Conservation (phyloP, 2,329 filamentous ascomycete species). For the Hymenoscyphus albidus region DNA sequence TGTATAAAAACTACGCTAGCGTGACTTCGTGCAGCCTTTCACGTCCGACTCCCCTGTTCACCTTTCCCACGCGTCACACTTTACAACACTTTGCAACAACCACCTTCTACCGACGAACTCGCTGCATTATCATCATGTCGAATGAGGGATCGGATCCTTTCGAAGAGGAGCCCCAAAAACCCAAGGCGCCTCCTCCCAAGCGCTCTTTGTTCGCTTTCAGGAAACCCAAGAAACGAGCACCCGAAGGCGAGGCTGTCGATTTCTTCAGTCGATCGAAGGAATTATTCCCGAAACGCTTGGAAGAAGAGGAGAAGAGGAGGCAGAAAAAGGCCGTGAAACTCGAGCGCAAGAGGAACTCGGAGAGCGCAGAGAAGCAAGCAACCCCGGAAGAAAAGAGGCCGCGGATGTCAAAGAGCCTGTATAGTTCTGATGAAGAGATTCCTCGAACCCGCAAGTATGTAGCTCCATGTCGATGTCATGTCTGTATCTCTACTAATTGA, state of each 20-base stretch:
- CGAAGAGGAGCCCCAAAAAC: constrained; percentile 10
- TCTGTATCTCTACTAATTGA: background rate
- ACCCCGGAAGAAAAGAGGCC: constrained; percentile 28
- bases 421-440: constrained; percentile 15
- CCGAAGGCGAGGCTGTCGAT: constrained; percentile 35
- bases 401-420: constrained; percentile 15
- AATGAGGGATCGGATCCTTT: constrained; percentile 9
- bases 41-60: background rate
- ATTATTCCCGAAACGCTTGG: constrained; percentile 43
- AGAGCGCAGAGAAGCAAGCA: constrained; percentile 21
- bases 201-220: constrained; percentile 29
- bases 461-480: background rate
- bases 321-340: constrained; percentile 29
- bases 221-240: constrained; percentile 51
- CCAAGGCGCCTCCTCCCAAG: constrained; percentile 20
- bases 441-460: constrained; percentile 3
- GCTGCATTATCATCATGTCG: constrained; percentile 15
- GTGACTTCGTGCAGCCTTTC: constrained; percentile 1
- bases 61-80: background rate
- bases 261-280: constrained; percentile 48
- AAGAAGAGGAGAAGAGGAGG: constrained; percentile 38
- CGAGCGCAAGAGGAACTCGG: constrained; percentile 30
- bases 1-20: background rate
- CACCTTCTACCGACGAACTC: background rate
- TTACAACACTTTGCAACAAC: background rate